Conservation (phyloP, 2,329 filamentous ascomycete species). For the Aspergillus sp. region DNA sequence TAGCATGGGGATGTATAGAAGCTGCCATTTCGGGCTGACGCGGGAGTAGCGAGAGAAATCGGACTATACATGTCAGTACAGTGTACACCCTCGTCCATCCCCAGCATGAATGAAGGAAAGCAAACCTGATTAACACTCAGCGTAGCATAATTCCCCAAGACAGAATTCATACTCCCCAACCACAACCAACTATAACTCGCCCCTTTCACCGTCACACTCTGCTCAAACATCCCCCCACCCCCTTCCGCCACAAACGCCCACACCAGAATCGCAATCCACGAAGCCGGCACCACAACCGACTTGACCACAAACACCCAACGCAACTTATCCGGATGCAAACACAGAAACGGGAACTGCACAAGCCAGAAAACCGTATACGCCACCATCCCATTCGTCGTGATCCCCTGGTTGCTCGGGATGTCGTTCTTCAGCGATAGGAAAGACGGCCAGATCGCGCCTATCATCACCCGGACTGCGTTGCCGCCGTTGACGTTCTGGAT, state of each 20-base stretch:
- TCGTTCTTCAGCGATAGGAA: slow-evolving; percentile 32
- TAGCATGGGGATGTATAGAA: slow-evolving; percentile 48
- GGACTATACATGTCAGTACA: slow-evolving; percentile 28
- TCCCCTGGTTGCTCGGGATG: slow-evolving; percentile 38
- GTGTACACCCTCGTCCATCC: neutral
- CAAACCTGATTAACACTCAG: slow-evolving; percentile 46
- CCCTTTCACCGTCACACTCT: slow-evolving; percentile 44
- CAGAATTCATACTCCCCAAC: slow-evolving; percentile 46
- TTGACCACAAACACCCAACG: slow-evolving; percentile 36
- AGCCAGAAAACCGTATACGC: slow-evolving; percentile 42
- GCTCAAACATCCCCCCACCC: slow-evolving; percentile 44
- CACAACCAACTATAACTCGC: slow-evolving; percentile 52
- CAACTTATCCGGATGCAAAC: slow-evolving; percentile 38
- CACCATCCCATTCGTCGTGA: slow-evolving; percentile 43
- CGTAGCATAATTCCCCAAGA: slow-evolving; percentile 49
- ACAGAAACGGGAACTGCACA: slow-evolving; percentile 42
- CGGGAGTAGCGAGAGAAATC: slow-evolving; percentile 54
- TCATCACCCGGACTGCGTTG: slow-evolving; percentile 47
- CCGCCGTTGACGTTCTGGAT: slow-evolving; percentile 63
- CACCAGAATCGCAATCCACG: slow-evolving; percentile 58
- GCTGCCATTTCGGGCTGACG: slow-evolving; percentile 45
- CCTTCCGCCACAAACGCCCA: slow-evolving; percentile 57
- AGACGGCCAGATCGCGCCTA: slow-evolving; percentile 49
- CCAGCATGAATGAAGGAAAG: too few species aligned
- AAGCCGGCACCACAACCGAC: slow-evolving; percentile 48